These are phyloP conservation scores for Nepenthes gracilis DNA, from an alignment of 148 eudicot species.

Conservation along the genomic window DNA sequence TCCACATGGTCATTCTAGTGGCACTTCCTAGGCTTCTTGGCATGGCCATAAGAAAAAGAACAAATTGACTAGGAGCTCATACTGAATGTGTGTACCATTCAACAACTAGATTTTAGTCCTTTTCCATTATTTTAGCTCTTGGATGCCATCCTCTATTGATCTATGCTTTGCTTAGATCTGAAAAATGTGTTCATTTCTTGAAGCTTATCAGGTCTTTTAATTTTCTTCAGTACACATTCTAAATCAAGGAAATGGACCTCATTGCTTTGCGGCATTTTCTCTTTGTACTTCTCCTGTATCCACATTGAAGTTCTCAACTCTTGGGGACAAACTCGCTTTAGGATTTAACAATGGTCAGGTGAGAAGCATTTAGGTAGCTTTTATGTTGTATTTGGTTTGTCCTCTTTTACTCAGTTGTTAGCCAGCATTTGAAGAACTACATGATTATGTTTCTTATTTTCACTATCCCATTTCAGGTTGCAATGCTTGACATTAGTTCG, in stretches of 20 bases:
- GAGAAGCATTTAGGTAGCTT: constrained; percentile 8
- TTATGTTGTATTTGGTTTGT: neutral
- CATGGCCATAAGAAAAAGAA: too few relatives aligned
- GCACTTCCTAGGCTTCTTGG: too few relatives aligned
- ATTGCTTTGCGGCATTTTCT: constrained; percentile 47
- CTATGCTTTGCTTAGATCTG: neutral
- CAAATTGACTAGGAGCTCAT: too few relatives aligned
- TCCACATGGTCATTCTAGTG: too few relatives aligned
- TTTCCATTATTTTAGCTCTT: too few relatives aligned
- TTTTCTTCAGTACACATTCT: constrained; percentile 32
- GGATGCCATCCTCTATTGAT: too few relatives aligned
- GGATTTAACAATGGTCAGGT: constrained; percentile 82
- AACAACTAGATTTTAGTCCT: too few relatives aligned
- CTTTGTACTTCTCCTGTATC: constrained; percentile 55
- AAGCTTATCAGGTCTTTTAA: neutral
- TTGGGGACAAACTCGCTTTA: constrained; percentile 61
- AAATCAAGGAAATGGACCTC: constrained; percentile 32
- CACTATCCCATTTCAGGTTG: constrained; percentile 41
- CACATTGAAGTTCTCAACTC: constrained; percentile 38
- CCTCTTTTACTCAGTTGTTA: neutral
- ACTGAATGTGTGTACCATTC: too few relatives aligned
- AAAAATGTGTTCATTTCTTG: neutral
- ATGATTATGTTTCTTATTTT: constrained; percentile 1
- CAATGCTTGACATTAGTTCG: constrained; percentile 51
- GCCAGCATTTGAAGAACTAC: neutral